Percentiles rank a stretch among this genome's conserved stretches.
These are phyloP conservation scores for Plenodomus tracheiphilus DNA, from an alignment of 2,329 filamentous ascomycete genomes.

Conservation along the genomic window DNA sequence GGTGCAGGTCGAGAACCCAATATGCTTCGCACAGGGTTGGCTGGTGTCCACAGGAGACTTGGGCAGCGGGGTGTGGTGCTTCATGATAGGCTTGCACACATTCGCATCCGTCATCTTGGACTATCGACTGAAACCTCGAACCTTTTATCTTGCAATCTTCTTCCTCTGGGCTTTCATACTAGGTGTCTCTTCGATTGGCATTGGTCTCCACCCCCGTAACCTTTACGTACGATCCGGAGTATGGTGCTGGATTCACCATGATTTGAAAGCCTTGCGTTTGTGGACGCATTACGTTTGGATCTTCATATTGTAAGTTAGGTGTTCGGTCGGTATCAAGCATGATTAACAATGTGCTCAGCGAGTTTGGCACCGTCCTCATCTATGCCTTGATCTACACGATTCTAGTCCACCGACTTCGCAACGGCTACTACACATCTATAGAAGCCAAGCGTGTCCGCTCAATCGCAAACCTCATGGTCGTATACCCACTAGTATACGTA, in stretches of 20 bases:
- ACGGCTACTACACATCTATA: constrained; percentile 39
- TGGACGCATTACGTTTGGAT: constrained; percentile 69
- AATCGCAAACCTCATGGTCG: constrained; percentile 62
- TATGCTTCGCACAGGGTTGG: constrained; percentile 69
- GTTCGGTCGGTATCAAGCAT: no score
- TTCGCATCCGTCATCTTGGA: constrained; percentile 64
- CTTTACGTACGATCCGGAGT: constrained; percentile 67
- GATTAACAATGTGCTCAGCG: no score
- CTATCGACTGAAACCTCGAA: constrained; percentile 55
- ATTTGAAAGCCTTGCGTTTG: constrained; percentile 59
- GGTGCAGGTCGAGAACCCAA: constrained; percentile 57
- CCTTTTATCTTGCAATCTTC: constrained; percentile 55
- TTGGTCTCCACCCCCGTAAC: constrained; percentile 48
- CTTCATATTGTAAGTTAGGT: constrained; percentile 52
- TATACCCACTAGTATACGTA: constrained; percentile 71
- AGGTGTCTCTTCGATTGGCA: constrained; percentile 58
- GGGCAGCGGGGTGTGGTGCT: constrained; percentile 68
- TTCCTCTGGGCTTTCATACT: constrained; percentile 64
- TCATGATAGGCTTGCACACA: constrained; percentile 67
- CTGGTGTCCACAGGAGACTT: constrained; percentile 69
- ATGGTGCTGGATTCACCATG: constrained; percentile 68
- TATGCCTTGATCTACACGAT: constrained; percentile 52
- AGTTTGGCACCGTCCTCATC: constrained; percentile 56
- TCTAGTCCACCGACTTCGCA: constrained; percentile 43
- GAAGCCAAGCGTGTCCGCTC: constrained; percentile 42